Conservation (phyloP, 495 filamentous ascomycete genomes). For the Podospora appendiculata region DNA sequence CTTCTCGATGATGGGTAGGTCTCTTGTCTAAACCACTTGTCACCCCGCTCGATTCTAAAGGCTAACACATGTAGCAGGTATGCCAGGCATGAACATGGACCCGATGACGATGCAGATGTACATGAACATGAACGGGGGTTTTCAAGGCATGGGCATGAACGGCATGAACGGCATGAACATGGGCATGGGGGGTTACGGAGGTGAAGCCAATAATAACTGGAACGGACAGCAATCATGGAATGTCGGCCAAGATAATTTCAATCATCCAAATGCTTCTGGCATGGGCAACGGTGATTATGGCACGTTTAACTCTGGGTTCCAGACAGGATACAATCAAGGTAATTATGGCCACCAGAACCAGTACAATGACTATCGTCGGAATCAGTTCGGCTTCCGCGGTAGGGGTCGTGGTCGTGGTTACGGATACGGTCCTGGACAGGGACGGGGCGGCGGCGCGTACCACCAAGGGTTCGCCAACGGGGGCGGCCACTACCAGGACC, state of each 20-base stretch:
- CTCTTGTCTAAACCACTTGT: not conserved
- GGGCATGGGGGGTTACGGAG: slow-evolving; percentile 72
- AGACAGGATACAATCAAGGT: slow-evolving; percentile 51
- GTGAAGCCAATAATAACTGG: slow-evolving; percentile 52
- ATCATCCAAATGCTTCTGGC: slow-evolving; percentile 64
- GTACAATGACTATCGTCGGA: slow-evolving; percentile 57
- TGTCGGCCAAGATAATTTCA: slow-evolving; percentile 63
- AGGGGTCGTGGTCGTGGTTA: slow-evolving; percentile 62
- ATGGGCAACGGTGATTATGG: slow-evolving; percentile 77
- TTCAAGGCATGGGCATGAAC: slow-evolving; percentile 82
- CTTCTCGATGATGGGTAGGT: slow-evolving; percentile 85
- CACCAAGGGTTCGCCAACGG: slow-evolving; percentile 20
- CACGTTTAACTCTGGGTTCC: slow-evolving; percentile 69
- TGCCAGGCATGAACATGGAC: slow-evolving; percentile 79
- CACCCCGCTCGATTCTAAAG: not conserved
- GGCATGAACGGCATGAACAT: slow-evolving; percentile 79
- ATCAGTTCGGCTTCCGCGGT: slow-evolving; percentile 42
- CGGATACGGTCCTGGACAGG: slow-evolving; percentile 46
- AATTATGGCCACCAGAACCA: slow-evolving; percentile 52
- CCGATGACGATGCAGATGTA: slow-evolving; percentile 90
- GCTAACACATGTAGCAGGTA: slow-evolving; percentile 41
- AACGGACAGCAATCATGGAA: slow-evolving; percentile 68
- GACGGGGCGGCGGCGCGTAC: slow-evolving; percentile 28
- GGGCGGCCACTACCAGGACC: slow-evolving; percentile 20
- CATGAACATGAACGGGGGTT: slow-evolving; percentile 69